Conservation (phyloP, 768 basidiomycete genomes). For the Tylopilus sp. region DNA sequence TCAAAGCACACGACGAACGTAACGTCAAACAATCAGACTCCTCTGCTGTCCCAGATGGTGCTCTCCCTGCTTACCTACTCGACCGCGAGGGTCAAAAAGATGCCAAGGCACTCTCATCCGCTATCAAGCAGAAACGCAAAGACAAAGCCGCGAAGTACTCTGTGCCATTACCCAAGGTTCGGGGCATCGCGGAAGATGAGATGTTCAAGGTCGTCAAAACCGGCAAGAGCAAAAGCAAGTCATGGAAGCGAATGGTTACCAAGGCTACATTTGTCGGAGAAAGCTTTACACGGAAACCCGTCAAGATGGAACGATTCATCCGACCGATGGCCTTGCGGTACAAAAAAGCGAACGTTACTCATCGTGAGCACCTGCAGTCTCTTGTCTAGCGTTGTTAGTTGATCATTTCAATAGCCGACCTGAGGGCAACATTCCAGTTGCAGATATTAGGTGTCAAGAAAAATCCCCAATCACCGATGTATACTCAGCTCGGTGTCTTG, state of each 20-base stretch:
- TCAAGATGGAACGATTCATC: conserved; percentile 98
- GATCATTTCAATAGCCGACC: conserved; percentile 59
- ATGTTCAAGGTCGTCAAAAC: conserved; percentile 99
- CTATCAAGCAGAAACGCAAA: conserved; percentile 98
- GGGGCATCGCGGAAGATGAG: conserved; percentile 98
- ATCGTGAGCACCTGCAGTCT: conserved; percentile 59
- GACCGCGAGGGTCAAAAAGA: conserved; percentile 98
- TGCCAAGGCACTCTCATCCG: conserved; percentile 91
- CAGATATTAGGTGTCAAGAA: conserved; percentile 98
- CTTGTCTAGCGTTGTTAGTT: neutral
- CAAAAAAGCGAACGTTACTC: conserved; percentile 98
- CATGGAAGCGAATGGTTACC: conserved; percentile 99
- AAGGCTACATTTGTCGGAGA: conserved; percentile 99
- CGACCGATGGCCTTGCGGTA: conserved; percentile 96
- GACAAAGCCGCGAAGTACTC: conserved; percentile 99
- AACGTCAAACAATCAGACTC: conserved; percentile 94
- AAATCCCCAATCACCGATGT: conserved; percentile 99
- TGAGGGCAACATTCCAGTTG: conserved; percentile 98
- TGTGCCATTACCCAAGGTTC: conserved; percentile 93
- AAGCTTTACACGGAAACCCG: conserved; percentile 96
- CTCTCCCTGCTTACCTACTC: conserved; percentile 91
- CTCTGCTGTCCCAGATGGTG: conserved; percentile 80
- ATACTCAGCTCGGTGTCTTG: conserved; percentile 92
- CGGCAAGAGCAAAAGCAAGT: conserved; percentile 92
- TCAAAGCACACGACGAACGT: conserved; percentile 98